Percentiles rank a stretch among this genome's conserved stretches.
Evolutionary conservation across 2,329 filamentous ascomycete genomes (phyloP).

Genomic region (Ascochyta pisi): DNA sequence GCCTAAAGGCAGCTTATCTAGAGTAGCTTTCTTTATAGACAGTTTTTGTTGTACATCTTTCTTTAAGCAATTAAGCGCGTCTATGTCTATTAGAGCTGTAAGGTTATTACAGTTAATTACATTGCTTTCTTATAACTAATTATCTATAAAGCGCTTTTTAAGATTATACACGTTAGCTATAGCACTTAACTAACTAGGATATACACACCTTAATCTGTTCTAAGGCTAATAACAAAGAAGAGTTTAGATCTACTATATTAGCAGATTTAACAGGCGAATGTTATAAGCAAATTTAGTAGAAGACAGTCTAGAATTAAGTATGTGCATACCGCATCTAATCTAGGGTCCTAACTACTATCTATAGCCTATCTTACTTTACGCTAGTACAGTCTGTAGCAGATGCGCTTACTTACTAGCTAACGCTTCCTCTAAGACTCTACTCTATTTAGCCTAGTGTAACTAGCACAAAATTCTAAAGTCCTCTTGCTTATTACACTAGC

Average conservation of each 20-base stretch:
- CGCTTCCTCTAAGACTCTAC: background rate
- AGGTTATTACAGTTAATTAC: background rate
- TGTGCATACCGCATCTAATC: background rate
- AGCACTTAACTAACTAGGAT: background rate
- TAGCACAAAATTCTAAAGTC: no score
- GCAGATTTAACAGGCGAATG: background rate
- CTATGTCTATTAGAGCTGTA: background rate
- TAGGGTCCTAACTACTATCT: background rate
- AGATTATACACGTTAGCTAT: background rate
- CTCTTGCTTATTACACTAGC: no score
- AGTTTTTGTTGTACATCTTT: background rate
- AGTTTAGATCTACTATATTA: background rate
- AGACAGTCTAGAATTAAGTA: background rate
- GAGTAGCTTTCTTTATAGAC: background rate
- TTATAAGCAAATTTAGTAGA: background rate
- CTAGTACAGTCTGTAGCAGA: background rate
- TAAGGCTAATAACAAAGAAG: background rate
- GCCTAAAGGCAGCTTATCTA: background rate
- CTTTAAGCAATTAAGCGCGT: background rate
- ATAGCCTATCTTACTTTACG: background rate
- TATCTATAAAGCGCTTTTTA: background rate
- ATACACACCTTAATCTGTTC: background rate
- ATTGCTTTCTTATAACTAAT: background rate
- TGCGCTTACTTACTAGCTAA: background rate
- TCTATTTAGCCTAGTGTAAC: no score